Evolutionary conservation across 495 filamentous ascomycete species (phyloP), one percentile per base, ranked within the genome.

Genomic region (Trichoderma reesei): DNA sequence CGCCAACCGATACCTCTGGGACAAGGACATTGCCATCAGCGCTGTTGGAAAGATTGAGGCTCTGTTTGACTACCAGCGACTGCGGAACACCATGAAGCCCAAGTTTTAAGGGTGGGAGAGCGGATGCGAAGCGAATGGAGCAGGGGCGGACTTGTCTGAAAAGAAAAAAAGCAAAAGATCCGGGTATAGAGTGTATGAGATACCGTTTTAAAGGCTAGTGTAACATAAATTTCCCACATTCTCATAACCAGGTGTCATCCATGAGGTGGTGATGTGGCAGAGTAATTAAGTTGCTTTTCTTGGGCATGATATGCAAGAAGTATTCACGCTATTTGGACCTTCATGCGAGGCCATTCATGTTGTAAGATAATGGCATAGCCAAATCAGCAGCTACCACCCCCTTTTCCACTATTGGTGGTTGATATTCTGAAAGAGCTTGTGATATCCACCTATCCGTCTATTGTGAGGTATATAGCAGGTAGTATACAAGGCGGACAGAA

Each of bases 11-110:
- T 95, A 89, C 75, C 77, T 99, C 61, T 99, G 94, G 94, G 94
- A 99, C 78, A 89, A 93, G 78, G 94, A 99, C 75, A 75, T 99
- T 63, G 94, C 95, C 66, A 82, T 99, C 75, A 90, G 85, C 70
- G 95, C 95, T 14, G 87, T 98, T 62, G 94, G 94, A 63, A 87
- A 84, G 76, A 90, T 98, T 72, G 93, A 98, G 82, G 95, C 89
- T 69, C 76, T 88, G 59, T 79, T 96, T 65, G 92, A 97, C 78
- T 98, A 98, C 81, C 80, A 91, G 71, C 81, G 94, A 67, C 85
- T 98, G 69, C 80, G 95, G 66, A 84, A 83, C 70, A 92, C 96
- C 75, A 98, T 96, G 87, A 90, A 65, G 63, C 63, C 63, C 38
- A 65, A 65, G 63, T 65, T 65, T 31, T 65, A 59, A 65, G 56